Conservation (phyloP, 768 basidiomycete species). For the Pleurotus ostreatus region DNA sequence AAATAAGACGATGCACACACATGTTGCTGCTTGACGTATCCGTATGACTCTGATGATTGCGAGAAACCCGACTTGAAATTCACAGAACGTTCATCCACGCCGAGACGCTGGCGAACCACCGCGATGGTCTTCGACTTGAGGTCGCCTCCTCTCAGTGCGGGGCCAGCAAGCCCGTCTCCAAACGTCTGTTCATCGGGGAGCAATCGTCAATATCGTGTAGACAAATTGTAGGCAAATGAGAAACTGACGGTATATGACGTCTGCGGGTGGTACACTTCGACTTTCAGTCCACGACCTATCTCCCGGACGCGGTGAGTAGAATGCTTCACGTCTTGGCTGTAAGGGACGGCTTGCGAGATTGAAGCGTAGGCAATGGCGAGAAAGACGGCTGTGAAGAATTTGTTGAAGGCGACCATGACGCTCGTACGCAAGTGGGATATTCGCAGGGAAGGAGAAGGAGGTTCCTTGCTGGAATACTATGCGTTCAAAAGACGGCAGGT, state of each 20-base stretch:
- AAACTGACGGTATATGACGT: conserved; percentile 28
- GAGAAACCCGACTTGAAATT: conserved; percentile 22
- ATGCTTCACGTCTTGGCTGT: conserved; percentile 22
- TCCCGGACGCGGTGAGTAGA: conserved; percentile 26
- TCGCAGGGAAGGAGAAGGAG: background rate
- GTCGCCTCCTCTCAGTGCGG: conserved; percentile 19
- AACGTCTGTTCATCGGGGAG: conserved; percentile 17
- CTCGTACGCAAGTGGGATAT: background rate
- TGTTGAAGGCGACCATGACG: conserved; percentile 14
- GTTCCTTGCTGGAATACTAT: background rate
- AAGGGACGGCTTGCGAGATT: conserved; percentile 20
- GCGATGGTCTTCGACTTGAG: conserved; percentile 18
- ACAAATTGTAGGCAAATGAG: background rate
- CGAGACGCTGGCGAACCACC: conserved; percentile 20
- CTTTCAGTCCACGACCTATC: conserved; percentile 25
- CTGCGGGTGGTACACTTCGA: conserved; percentile 32
- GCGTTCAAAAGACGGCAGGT: background rate
- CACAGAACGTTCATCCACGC: conserved; percentile 16
- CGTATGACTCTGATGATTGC: conserved; percentile 18
- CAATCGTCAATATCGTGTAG: background rate
- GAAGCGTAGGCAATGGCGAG: conserved; percentile 25
- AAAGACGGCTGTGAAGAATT: conserved; percentile 24
- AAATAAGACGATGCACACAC: conserved; percentile 12
- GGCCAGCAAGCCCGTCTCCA: conserved; percentile 24
- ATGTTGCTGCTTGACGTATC: conserved; percentile 22